phyloP scores from a whole-genome alignment of 306 rosid species.

The Citrullus amarus region DNA sequence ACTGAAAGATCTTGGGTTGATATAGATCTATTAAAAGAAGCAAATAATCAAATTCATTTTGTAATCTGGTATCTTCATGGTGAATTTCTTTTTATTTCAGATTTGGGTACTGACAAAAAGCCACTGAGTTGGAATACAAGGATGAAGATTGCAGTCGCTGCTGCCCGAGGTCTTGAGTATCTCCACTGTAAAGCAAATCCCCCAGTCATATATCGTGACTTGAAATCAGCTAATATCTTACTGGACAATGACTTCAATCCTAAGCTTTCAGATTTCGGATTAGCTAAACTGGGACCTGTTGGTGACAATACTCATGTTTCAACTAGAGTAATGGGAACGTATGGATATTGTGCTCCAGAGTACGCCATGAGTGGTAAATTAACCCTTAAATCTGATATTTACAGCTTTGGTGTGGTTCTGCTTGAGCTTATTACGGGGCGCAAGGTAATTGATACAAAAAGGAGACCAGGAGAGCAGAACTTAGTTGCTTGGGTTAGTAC shows the following conservation, averaged over 20 bases:
- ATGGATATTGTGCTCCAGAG: constrained; percentile 97
- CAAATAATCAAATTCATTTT: not conserved
- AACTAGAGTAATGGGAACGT: constrained; percentile 95
- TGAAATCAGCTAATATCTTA: constrained; percentile 86
- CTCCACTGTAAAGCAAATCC: constrained; percentile 91
- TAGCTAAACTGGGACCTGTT: constrained; percentile 92
- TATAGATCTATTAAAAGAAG: not conserved
- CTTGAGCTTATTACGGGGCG: constrained; percentile 92
- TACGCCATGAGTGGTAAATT: constrained; percentile 95
- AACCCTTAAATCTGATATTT: constrained; percentile 93
- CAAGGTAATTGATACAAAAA: constrained; percentile 52
- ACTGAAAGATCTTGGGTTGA: not conserved
- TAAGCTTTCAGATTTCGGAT: constrained; percentile 92
- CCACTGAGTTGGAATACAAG: constrained; percentile 69
- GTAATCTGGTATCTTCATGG: not conserved
- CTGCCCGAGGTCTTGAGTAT: constrained; percentile 88
- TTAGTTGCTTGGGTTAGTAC: constrained; percentile 67
- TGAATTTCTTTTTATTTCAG: constrained; percentile 28
- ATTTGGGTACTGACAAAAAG: constrained; percentile 31
- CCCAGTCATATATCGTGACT: constrained; percentile 89
- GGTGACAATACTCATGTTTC: constrained; percentile 98
- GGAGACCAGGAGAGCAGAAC: constrained; percentile 78
- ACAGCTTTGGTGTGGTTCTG: constrained; percentile 92
- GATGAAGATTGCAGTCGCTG: constrained; percentile 78
- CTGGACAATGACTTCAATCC: constrained; percentile 70